A percentile compares a stretch with the other conserved stretches of the same genome.
phyloP scores from a whole-genome alignment of 306 rosid genomes.

The Cicer yamashitae region DNA sequence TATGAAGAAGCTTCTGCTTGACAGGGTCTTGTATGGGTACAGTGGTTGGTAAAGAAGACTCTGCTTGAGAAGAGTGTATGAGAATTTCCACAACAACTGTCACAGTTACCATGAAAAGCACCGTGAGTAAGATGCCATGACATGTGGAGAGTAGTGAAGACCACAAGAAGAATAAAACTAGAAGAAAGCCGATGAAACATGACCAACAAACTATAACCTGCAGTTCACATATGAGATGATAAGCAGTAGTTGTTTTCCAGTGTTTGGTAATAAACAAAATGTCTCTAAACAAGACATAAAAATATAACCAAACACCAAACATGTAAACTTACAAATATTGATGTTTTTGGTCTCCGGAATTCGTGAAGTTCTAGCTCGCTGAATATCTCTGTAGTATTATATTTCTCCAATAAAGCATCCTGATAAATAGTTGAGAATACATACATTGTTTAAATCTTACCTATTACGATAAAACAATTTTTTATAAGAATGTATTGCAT shows the following conservation, averaged over 20 bases:
- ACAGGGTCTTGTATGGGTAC: conserved; percentile 54
- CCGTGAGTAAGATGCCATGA: conserved; percentile 64
- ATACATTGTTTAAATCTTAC: neutral
- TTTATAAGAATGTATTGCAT: neutral
- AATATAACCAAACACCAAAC: neutral
- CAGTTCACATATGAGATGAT: too few species aligned
- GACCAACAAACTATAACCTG: conserved; percentile 69
- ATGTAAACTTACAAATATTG: conserved; percentile 59
- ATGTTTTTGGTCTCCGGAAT: conserved; percentile 63
- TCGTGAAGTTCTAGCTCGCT: conserved; percentile 61
- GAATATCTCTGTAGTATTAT: conserved; percentile 56
- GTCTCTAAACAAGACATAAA: neutral
- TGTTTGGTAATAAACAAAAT: neutral
- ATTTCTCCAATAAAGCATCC: conserved; percentile 85
- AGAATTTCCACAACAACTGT: conserved; percentile 67
- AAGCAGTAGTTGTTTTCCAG: neutral
- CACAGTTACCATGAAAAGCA: conserved; percentile 55
- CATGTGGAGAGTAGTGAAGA: conserved; percentile 69
- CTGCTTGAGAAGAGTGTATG: conserved; percentile 68
- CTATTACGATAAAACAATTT: neutral
- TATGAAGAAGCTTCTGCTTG: conserved; percentile 57
- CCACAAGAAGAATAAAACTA: conserved; percentile 50
- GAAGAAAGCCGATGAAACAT: conserved; percentile 52
- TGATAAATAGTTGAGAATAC: conserved; percentile 36
- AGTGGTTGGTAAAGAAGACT: conserved; percentile 50